Evolutionary conservation across 1,284 basidiomycete species (phyloP).

Genomic region (Coniophora puteana): DNA sequence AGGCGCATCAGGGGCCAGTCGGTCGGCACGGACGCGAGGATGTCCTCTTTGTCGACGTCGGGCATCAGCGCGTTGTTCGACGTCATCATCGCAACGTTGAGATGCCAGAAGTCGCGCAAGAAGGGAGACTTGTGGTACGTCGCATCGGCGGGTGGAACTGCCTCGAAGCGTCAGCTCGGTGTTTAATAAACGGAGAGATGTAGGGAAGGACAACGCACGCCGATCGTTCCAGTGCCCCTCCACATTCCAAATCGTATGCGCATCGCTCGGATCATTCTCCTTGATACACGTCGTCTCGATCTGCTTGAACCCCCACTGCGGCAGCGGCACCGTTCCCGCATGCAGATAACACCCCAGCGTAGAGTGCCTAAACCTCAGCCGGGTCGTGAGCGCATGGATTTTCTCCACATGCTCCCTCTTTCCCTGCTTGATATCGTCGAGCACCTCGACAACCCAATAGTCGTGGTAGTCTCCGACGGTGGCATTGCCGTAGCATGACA

Average conservation of each 20-base stretch:
- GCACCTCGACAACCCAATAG: constrained; percentile 92
- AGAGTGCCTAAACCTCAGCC: constrained; percentile 82
- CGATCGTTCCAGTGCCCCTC: constrained; percentile 96
- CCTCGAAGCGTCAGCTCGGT: constrained; percentile 5
- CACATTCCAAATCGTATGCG: constrained; percentile 97
- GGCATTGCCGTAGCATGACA: constrained; percentile 88
- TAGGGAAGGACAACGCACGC: too few species aligned
- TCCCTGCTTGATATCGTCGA: constrained; percentile 81
- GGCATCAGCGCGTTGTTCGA: constrained; percentile 98
- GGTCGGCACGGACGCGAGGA: constrained; percentile 86
- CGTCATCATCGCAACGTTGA: constrained; percentile 99
- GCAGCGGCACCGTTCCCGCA: constrained; percentile 86
- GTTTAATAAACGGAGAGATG: neutral
- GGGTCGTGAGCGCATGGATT: constrained; percentile 89
- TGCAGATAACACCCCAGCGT: constrained; percentile 84
- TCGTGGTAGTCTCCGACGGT: constrained; percentile 88
- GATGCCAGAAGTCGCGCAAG: constrained; percentile 95
- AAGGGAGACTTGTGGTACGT: constrained; percentile 91
- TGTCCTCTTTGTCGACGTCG: constrained; percentile 97
- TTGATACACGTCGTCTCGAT: constrained; percentile 94
- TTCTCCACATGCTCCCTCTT: constrained; percentile 55
- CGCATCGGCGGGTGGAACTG: constrained; percentile 81
- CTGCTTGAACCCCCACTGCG: constrained; percentile 99
- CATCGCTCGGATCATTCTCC: constrained; percentile 79
- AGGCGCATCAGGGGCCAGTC: constrained; percentile 94